Evolutionary conservation across 2,329 filamentous ascomycete genomes (phyloP).

Genomic region (Fusarium sp.): DNA sequence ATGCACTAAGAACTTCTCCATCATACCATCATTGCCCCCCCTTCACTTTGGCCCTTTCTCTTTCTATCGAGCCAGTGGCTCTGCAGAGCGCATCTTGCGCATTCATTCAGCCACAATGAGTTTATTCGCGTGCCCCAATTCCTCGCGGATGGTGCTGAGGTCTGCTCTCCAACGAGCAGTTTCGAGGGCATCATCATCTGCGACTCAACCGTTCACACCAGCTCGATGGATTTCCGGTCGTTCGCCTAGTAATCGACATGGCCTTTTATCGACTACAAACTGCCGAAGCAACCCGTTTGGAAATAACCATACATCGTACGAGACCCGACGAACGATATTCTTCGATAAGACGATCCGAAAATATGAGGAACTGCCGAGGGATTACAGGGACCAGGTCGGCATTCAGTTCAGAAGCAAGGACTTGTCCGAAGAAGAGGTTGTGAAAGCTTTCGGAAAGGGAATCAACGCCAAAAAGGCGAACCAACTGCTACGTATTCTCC

Average conservation of each 20-base stretch:
- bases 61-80: conserved; percentile 39
- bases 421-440: conserved; percentile 61
- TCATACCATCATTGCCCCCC: conserved; percentile 33
- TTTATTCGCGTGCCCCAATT: conserved; percentile 46
- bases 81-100: conserved; percentile 43
- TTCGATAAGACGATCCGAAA: conserved; percentile 57
- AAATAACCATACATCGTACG: conserved; percentile 30
- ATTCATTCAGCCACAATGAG: conserved; percentile 44
- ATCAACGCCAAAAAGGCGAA: conserved; percentile 62
- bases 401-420: conserved; percentile 64
- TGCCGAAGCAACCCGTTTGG: conserved; percentile 25
- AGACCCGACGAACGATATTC: conserved; percentile 51
- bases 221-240: conserved; percentile 42
- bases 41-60: conserved; percentile 30
- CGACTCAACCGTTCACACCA: conserved; percentile 38
- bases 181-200: conserved; percentile 28
- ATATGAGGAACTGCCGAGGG: conserved; percentile 68
- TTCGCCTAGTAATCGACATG: conserved; percentile 14
- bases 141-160: conserved; percentile 49
- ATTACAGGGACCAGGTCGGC: conserved; percentile 67
- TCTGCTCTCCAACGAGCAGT: conserved; percentile 44
- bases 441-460: conserved; percentile 62
- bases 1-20: conserved; percentile 36
- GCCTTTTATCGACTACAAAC: conserved; percentile 13
- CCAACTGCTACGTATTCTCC: conserved; percentile 66